Conservation (phyloP, 371 early-diverging fungal species). For the Funneliformis caledonium region DNA sequence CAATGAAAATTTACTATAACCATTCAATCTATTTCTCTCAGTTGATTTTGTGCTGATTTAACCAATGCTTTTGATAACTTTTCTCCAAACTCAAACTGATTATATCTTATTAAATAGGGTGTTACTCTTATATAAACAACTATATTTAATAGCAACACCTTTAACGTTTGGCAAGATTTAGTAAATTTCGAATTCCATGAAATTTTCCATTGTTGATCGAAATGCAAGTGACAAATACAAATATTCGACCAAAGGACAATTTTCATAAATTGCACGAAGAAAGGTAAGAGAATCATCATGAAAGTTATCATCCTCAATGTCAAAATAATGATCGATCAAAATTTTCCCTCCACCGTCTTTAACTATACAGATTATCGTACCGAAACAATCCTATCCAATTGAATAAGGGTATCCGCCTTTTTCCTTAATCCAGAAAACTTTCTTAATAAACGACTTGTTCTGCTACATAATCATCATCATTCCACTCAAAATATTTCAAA, state of each 20-base stretch:
- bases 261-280: neutral
- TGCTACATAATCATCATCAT: neutral
- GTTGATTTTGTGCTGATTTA: neutral
- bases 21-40: neutral
- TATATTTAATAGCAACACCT: neutral
- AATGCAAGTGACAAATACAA: neutral
- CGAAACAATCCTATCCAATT: neutral
- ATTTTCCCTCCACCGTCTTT: neutral
- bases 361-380: neutral
- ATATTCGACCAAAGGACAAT: neutral
- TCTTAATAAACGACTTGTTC: neutral
- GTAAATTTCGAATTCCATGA: neutral
- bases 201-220: neutral
- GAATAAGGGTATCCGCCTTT: neutral
- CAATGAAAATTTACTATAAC: neutral
- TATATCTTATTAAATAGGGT: neutral
- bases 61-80: neutral
- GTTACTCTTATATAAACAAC: neutral
- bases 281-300: neutral
- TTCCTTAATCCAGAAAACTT: neutral
- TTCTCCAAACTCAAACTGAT: neutral
- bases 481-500: neutral
- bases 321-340: neutral
- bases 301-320: neutral
- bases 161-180: neutral